Evolutionary conservation across 441 rosid species (phyloP), one percentile per base, ranked within the genome.

Genomic region (Metrosideros polymorpha): DNA sequence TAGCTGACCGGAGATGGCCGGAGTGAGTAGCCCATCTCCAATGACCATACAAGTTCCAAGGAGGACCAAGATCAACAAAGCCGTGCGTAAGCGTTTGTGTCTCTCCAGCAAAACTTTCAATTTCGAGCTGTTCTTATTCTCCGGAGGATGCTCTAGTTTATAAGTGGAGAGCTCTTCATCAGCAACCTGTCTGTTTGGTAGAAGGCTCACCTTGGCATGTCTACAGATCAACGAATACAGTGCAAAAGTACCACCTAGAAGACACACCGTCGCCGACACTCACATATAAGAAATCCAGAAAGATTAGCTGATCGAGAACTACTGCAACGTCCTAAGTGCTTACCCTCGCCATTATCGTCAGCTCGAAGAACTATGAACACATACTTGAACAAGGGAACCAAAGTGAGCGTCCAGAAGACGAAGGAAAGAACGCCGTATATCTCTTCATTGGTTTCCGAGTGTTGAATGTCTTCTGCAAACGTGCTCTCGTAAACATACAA

Each of bases 41-140:
- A 98, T 96, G 50, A 96, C 99, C 99, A 98, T 98, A 93, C 99
- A 98, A 87, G 99, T 98, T 76, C 99, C 99, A 9, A 98, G 97
- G 86, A 98, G 99, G 91, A 95, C 99, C 63, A 98, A 90, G 88
- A 98, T 90, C 85, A 96, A 90, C 90, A 98, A 91, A 91, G 96
- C 98, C 86, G 97, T 96, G 88, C 95, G 99, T 91, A 95, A 91
- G 89, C 90, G 52, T 88, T 90, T 95, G 91, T 93, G 94, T 85
- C 91, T 95, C 94, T 98, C 99, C 14, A 98, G 95, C 87, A 91
- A 92, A 85, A 87, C 85, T 90, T 95, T 96, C 85, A 94, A 90
- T 89, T 88, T 90, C 6, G 97, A 94, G 87, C 92, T 93, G 84
- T 90, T 92, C 63, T 91, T 92, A 89, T 90, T 93, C 89, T 95